These are phyloP conservation scores for Rhodomyrtus psidioides DNA, from an alignment of 441 rosid species.

Conservation along the genomic window DNA sequence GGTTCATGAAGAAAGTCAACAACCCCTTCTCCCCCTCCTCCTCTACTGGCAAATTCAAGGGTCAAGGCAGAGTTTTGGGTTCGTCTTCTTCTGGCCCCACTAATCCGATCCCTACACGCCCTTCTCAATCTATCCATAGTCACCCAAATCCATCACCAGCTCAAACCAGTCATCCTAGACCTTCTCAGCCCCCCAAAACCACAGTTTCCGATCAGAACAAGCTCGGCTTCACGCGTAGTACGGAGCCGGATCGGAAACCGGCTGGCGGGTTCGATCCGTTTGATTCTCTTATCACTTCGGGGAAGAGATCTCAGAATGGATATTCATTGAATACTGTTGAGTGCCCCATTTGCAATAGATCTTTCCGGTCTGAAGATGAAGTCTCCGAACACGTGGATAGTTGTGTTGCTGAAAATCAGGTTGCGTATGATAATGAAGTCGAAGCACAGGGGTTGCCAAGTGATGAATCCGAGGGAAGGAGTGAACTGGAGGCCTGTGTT, in stretches of 20 bases:
- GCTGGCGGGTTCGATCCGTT: slow-evolving; percentile 61
- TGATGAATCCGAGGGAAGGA: slow-evolving; percentile 1
- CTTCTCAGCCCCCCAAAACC: slow-evolving; percentile 24
- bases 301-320: slow-evolving; percentile 69
- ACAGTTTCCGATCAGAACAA: slow-evolving; percentile 22
- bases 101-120: slow-evolving; percentile 37
- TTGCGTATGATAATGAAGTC: slow-evolving; percentile 1
- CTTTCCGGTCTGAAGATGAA: slow-evolving; percentile 62
- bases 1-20: slow-evolving; percentile 80
- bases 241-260: slow-evolving; percentile 22
- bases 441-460: slow-evolving; percentile 4
- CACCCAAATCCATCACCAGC: slow-evolving; percentile 23
- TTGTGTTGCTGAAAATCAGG: slow-evolving; percentile 30
- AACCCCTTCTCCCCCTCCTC: slow-evolving; percentile 39
- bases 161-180: slow-evolving; percentile 19
- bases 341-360: slow-evolving; percentile 62
- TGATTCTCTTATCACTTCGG: slow-evolving; percentile 62
- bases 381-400: slow-evolving; percentile 66
- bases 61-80: slow-evolving; percentile 82
- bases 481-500: slow-evolving; percentile 41
- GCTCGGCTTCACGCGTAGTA: slow-evolving; percentile 3
- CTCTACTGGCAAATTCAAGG: slow-evolving; percentile 82
- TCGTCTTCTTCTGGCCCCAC: slow-evolving; percentile 49
- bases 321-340: slow-evolving; percentile 56
- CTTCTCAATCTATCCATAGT: slow-evolving; percentile 19